These are phyloP conservation scores for Saposhnikovia divaricata DNA, from an alignment of 129 eudicot species.

Conservation along the genomic window DNA sequence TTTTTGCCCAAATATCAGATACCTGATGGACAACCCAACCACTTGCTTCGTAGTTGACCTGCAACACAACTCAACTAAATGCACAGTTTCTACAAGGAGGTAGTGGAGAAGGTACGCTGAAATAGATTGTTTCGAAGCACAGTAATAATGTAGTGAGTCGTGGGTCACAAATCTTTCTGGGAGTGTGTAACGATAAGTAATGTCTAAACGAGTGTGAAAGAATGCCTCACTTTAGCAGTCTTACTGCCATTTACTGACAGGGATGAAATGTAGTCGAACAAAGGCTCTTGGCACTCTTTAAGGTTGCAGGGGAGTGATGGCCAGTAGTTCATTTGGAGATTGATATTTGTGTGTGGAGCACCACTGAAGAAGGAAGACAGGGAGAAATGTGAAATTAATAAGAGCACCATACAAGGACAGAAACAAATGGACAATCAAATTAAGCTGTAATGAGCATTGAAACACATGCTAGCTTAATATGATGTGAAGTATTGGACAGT, in stretches of 20 bases:
- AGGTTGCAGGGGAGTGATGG: slow-evolving; percentile 89
- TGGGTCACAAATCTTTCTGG: neutral
- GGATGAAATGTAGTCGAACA: slow-evolving; percentile 61
- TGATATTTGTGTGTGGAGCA: slow-evolving; percentile 88
- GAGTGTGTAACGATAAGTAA: neutral
- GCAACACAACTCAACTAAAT: slow-evolving; percentile 22
- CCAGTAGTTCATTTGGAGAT: slow-evolving; percentile 98
- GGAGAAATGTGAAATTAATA: neutral
- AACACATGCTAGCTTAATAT: too few species aligned
- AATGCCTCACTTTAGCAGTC: slow-evolving; percentile 64
- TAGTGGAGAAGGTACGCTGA: neutral
- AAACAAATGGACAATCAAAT: too few species aligned
- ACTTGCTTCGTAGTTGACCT: slow-evolving; percentile 74
- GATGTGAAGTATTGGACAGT: too few species aligned
- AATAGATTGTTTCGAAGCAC: neutral
- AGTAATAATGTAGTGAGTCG: neutral
- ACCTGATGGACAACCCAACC: slow-evolving; percentile 95
- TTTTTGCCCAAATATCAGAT: slow-evolving; percentile 93
- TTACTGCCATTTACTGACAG: slow-evolving; percentile 55
- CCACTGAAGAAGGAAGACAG: slow-evolving; percentile 31
- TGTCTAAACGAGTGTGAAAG: neutral
- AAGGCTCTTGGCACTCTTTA: slow-evolving; percentile 76
- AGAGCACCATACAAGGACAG: neutral
- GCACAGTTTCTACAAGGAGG: slow-evolving; percentile 5
- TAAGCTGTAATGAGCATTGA: too few species aligned